Conservation (phyloP, 495 filamentous ascomycete species). For the Penicillium alfredii region DNA sequence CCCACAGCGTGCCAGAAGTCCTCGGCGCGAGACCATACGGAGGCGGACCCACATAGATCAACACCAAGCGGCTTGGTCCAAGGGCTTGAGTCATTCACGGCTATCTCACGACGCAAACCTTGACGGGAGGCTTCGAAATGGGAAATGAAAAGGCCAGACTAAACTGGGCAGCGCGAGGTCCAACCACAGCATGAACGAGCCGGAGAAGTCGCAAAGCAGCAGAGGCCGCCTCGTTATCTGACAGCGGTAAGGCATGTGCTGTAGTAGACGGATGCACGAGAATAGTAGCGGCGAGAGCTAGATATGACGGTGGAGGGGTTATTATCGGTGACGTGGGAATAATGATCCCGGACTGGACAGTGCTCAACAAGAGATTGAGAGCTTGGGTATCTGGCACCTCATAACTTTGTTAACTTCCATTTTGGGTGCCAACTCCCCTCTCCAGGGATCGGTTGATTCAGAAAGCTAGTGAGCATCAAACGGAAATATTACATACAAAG, state of each 20-base stretch:
- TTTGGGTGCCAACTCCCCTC: too few species aligned
- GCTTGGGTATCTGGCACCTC: conserved; percentile 56
- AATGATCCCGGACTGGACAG: conserved; percentile 53
- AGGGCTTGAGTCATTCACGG: conserved; percentile 36
- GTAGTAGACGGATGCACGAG: conserved; percentile 67
- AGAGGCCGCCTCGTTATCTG: conserved; percentile 48
- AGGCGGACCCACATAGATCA: conserved; percentile 55
- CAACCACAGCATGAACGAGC: conserved; percentile 45
- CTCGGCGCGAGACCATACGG: conserved; percentile 64
- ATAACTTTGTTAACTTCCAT: too few species aligned
- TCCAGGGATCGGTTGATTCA: conserved; percentile 8
- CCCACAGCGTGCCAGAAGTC: conserved; percentile 89
- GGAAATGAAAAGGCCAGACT: conserved; percentile 49
- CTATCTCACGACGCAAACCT: conserved; percentile 21
- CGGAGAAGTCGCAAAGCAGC: conserved; percentile 54
- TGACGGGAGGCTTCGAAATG: conserved; percentile 33
- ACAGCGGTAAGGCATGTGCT: conserved; percentile 47
- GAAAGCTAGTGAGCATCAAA: not conserved
- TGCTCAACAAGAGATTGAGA: conserved; percentile 60
- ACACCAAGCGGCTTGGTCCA: too few species aligned
- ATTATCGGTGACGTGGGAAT: conserved; percentile 38
- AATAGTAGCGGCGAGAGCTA: conserved; percentile 63
- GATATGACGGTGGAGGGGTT: conserved; percentile 48
- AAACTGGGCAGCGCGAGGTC: conserved; percentile 45
- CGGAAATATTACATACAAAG: conserved; percentile 48